Percentiles rank a stretch among this genome's conserved stretches.
Conservation (phyloP, 192 early-diverging fungal genomes). For the Rhizophagus sp. region DNA sequence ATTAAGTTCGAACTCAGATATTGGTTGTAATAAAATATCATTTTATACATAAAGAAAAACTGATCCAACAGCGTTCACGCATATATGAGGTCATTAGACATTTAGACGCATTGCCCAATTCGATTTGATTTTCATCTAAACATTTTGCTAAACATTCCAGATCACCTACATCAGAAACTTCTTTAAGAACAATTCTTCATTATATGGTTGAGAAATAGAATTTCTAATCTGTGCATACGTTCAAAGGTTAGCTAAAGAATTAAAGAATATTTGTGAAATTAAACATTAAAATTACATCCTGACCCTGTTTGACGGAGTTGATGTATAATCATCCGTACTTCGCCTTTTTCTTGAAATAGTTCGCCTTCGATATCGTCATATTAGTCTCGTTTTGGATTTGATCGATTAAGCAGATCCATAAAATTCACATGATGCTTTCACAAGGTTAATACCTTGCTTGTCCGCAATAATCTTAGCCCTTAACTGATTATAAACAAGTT, state of each 20-base stretch:
- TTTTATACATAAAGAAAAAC: conserved; percentile 1
- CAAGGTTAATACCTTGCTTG: not conserved
- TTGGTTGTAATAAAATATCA: conserved; percentile 9
- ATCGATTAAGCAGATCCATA: not conserved
- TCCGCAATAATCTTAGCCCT: not conserved
- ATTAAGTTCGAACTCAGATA: conserved; percentile 1
- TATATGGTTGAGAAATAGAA: too few species aligned
- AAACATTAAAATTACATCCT: too few species aligned
- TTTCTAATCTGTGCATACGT: too few species aligned
- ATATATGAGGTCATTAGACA: conserved; percentile 7
- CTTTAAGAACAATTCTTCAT: not conserved
- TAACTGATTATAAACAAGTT: not conserved
- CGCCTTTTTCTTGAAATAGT: too few species aligned
- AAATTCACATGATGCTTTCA: not conserved
- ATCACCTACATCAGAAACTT: not conserved
- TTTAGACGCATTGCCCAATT: not conserved
- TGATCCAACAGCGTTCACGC: conserved; percentile 3
- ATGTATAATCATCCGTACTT: too few species aligned
- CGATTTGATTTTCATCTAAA: not conserved
- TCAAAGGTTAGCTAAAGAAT: too few species aligned
- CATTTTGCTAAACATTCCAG: conserved; percentile 2
- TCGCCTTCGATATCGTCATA: too few species aligned
- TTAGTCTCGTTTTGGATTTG: too few species aligned
- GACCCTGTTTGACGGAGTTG: too few species aligned
- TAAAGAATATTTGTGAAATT: too few species aligned